These are phyloP conservation scores for Wickerhamiella spandovensis DNA, from an alignment of 805 yeast species.

Conservation along the genomic window DNA sequence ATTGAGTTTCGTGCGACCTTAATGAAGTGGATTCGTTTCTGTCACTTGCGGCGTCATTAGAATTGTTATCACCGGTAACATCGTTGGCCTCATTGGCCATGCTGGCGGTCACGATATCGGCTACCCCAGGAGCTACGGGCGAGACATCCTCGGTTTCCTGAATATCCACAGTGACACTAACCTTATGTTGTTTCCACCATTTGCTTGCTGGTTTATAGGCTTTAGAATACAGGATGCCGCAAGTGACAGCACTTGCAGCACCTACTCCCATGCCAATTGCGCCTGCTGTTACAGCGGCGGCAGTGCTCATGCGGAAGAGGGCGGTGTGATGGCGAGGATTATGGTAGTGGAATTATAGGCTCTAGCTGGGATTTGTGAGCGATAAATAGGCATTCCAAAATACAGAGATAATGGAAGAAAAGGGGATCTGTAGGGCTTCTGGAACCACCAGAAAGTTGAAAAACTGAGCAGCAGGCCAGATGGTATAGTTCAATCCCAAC, in stretches of 20 bases:
- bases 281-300: neutral
- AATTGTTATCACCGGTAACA: neutral
- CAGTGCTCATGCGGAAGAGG: neutral
- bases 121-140: too few species aligned
- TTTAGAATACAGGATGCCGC: neutral
- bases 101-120: too few species aligned
- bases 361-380: slow-evolving; percentile 45
- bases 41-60: too few species aligned
- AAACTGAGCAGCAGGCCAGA: slow-evolving; percentile 85
- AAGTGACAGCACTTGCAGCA: neutral
- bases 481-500: slow-evolving; percentile 58
- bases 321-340: neutral
- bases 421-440: slow-evolving; percentile 75
- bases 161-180: neutral
- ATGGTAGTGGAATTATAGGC: neutral
- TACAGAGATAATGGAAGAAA: slow-evolving; percentile 75
- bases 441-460: slow-evolving; percentile 70
- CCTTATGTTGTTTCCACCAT: neutral
- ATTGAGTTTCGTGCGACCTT: neutral
- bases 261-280: neutral
- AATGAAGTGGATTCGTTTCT: neutral
- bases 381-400: slow-evolving; percentile 91
- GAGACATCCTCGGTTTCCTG: neutral
- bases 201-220: neutral
- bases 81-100: too few species aligned